phyloP scores from a whole-genome alignment of 2,329 filamentous ascomycete species.

The Thermomyces lanuginosus region DNA sequence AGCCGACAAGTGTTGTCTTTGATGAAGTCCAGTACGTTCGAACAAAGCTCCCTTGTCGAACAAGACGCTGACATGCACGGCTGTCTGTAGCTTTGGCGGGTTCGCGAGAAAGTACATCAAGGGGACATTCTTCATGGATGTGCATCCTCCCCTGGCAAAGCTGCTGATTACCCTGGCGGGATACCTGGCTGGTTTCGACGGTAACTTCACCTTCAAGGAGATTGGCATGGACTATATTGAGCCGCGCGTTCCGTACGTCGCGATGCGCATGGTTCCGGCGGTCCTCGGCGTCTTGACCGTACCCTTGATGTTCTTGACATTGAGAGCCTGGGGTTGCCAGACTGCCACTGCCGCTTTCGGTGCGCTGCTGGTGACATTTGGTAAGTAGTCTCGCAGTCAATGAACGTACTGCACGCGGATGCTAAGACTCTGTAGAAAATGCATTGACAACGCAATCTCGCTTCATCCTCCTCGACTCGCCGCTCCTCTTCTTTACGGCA shows the following conservation, averaged over 20 bases:
- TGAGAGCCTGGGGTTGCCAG: constrained; percentile 80
- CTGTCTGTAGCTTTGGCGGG: constrained; percentile 62
- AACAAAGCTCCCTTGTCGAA: constrained; percentile 1
- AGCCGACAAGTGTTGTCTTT: constrained; percentile 91
- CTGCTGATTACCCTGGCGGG: constrained; percentile 89
- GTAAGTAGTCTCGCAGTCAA: constrained; percentile 42
- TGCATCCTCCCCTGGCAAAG: constrained; percentile 95
- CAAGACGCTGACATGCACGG: constrained; percentile 1
- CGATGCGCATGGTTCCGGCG: constrained; percentile 88
- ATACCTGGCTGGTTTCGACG: constrained; percentile 87
- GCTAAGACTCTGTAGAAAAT: too few relatives aligned
- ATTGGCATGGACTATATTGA: constrained; percentile 98
- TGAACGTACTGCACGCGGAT: too few relatives aligned
- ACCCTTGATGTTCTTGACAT: constrained; percentile 82
- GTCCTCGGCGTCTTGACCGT: constrained; percentile 76
- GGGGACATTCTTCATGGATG: constrained; percentile 98
- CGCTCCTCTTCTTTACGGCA: constrained; percentile 81
- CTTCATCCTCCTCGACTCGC: constrained; percentile 88
- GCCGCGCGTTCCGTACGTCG: constrained; percentile 86
- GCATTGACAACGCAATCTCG: constrained; percentile 88
- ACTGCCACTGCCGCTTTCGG: constrained; percentile 73
- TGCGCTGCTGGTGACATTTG: constrained; percentile 75
- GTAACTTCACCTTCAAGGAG: constrained; percentile 96
- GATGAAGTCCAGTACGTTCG: constrained; percentile 89
- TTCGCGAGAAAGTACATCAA: constrained; percentile 99